These are phyloP conservation scores for Poa pratensis DNA, from an alignment of 176 grass and related monocot genomes.

Conservation along the genomic window DNA sequence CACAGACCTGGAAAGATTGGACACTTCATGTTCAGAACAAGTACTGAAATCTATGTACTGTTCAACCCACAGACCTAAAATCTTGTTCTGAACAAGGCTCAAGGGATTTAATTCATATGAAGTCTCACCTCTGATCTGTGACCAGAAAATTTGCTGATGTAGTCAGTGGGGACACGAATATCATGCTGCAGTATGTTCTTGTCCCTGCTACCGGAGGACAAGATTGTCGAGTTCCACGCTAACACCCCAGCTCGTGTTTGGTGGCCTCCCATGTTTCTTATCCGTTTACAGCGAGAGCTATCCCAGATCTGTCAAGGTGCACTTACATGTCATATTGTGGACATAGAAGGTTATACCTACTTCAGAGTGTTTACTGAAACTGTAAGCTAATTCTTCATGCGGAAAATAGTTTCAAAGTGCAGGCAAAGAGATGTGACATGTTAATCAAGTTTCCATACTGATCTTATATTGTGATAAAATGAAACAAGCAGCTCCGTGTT, in stretches of 20 bases:
- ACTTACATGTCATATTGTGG: background rate
- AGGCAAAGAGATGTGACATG: background rate
- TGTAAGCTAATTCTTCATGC: background rate
- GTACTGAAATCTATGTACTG: background rate
- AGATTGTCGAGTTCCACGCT: slow-evolving; percentile 88
- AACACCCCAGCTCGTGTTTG: slow-evolving; percentile 78
- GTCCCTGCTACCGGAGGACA: slow-evolving; percentile 95
- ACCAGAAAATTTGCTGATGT: slow-evolving; percentile 74
- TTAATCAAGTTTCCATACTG: background rate
- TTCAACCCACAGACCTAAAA: too few relatives aligned
- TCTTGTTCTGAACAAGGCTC: too few relatives aligned
- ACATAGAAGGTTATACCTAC: background rate
- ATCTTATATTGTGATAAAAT: background rate
- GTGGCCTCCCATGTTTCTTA: slow-evolving; percentile 89
- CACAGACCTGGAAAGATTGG: slow-evolving; percentile 69
- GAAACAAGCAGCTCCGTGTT: background rate
- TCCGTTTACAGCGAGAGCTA: slow-evolving; percentile 79
- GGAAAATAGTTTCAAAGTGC: background rate
- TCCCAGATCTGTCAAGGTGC: slow-evolving; percentile 81
- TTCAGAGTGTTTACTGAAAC: background rate
- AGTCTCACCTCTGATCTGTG: slow-evolving; percentile 90
- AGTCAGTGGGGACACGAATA: slow-evolving; percentile 75
- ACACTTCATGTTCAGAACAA: slow-evolving; percentile 4
- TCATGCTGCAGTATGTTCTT: slow-evolving; percentile 95
- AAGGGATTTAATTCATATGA: background rate